Conservation (phyloP, 2,329 filamentous ascomycete genomes). For the Botrytis cinerea region DNA sequence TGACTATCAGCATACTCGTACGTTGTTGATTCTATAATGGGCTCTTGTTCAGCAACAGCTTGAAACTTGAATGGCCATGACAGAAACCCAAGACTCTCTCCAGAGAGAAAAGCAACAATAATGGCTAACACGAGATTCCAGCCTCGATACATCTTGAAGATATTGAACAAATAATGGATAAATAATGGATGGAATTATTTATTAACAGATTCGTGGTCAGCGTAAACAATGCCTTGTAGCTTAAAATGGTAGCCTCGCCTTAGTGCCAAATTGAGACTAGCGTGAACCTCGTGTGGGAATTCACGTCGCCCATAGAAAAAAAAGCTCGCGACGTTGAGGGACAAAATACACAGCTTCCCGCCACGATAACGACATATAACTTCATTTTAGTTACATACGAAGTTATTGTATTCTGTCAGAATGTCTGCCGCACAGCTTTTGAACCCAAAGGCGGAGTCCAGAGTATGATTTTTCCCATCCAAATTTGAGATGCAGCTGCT, state of each 20-base stretch:
- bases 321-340: constrained; percentile 24
- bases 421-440: constrained; percentile 99
- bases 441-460: constrained; percentile 97
- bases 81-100: constrained; percentile 37
- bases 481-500: constrained; percentile 36
- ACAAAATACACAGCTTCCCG: constrained; percentile 11
- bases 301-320: constrained; percentile 25
- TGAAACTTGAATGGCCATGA: constrained; percentile 38
- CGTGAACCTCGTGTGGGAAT: constrained; percentile 19
- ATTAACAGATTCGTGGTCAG: constrained; percentile 5
- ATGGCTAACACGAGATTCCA: constrained; percentile 33
- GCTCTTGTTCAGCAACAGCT: neutral
- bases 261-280: constrained; percentile 21
- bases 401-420: constrained; percentile 32
- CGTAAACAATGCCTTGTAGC: neutral
- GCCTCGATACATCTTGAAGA: constrained; percentile 35
- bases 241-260: constrained; percentile 12
- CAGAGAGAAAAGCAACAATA: constrained; percentile 31
- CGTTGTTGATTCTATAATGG: constrained; percentile 18
- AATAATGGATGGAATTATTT: constrained; percentile 5
- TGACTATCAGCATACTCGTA: constrained; percentile 31
- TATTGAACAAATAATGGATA: neutral
- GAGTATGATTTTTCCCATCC: constrained; percentile 59
- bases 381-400: constrained; percentile 25
- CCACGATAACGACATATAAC: constrained; percentile 17